Evolutionary conservation across 1,284 basidiomycete genomes (phyloP), one percentile per base, ranked within the genome.

Genomic region (Trichosporon inkin): DNA sequence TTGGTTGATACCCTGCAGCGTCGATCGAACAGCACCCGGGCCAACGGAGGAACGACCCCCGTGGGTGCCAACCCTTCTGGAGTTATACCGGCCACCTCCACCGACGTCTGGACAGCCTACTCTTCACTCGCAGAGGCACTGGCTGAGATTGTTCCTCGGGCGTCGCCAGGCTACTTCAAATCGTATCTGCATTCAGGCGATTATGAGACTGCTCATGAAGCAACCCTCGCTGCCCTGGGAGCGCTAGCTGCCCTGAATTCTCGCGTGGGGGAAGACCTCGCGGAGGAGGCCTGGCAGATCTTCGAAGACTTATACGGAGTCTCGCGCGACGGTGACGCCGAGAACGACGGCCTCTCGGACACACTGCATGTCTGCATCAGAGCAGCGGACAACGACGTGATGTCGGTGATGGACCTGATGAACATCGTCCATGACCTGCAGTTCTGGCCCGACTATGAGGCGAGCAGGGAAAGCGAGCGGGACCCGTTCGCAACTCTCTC

Each of bases 381-480:
- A 34, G 72, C 68, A 0, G 64, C 70, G 0, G 69, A 70, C 11
- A 66, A 66, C 0, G 74, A 78, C 55, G 66, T 76, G 16, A 62
- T 65, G 2, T 63, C 56, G 1, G 73, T 72, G 0, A 72, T 78
- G 64, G 73, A 78, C 54, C 69, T 78, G 19, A 70, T 74, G 67
- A 71, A 72, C 41, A 55, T 74, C 3, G 51, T 78, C 35, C 61
- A 49, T 22, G 74, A 75, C 49, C 67, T 76, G 35, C 68, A 62
- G 10, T 56, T 64, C 39, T 76, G 73, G 70, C 69, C 70, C 8
- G 67, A 75, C 52, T 69, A 67, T 17, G 67, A 71, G 28, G 66
- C 63, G 10, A 61, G 65, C 1, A 56, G 61, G 17, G 49, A 61
- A n/a, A 24, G 17, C 6, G 62, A 63, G 34, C 47, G 52, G 8